Percentiles rank a stretch among this genome's conserved stretches.
phyloP scores from a whole-genome alignment of 345 rosid genomes.

The Hibiscus mutabilis region DNA sequence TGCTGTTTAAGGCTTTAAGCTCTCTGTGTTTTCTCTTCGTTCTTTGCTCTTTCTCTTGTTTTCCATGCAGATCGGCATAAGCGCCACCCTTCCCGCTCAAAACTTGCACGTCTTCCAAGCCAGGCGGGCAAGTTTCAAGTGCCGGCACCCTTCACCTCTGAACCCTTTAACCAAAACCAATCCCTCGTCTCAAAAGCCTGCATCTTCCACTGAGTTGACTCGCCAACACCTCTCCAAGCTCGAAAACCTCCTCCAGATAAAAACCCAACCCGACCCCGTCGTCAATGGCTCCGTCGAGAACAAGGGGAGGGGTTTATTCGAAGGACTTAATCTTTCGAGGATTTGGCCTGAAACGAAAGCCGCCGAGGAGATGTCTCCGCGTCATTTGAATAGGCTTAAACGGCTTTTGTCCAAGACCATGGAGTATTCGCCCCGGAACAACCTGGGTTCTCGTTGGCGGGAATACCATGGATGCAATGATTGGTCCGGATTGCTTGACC shows the following conservation, averaged over 20 bases:
- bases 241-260: constrained; percentile 48
- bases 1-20: not conserved
- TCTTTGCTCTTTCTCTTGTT: not conserved
- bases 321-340: constrained; percentile 51
- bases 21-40: not conserved
- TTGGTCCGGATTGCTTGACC: constrained; percentile 45
- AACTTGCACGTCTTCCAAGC: constrained; percentile 35
- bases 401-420: constrained; percentile 59
- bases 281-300: constrained; percentile 4
- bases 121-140: constrained; percentile 40
- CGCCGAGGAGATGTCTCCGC: constrained; percentile 90
- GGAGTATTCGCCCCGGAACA: constrained; percentile 81
- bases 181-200: constrained; percentile 1
- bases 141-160: constrained; percentile 44
- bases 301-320: constrained; percentile 27
- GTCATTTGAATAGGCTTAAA: constrained; percentile 58
- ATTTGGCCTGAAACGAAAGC: constrained; percentile 80
- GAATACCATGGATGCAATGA: constrained; percentile 42
- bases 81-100: constrained; percentile 39
- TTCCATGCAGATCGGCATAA: constrained; percentile 39
- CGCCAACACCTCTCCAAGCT: constrained; percentile 52
- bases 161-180: constrained; percentile 24
- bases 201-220: constrained; percentile 25
- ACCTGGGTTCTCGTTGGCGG: constrained; percentile 67
- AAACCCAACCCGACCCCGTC: not conserved